A percentile compares a stretch with the other conserved stretches of the same genome.
Conservation (phyloP, 441 rosid genomes). For the Brassica balearica region DNA sequence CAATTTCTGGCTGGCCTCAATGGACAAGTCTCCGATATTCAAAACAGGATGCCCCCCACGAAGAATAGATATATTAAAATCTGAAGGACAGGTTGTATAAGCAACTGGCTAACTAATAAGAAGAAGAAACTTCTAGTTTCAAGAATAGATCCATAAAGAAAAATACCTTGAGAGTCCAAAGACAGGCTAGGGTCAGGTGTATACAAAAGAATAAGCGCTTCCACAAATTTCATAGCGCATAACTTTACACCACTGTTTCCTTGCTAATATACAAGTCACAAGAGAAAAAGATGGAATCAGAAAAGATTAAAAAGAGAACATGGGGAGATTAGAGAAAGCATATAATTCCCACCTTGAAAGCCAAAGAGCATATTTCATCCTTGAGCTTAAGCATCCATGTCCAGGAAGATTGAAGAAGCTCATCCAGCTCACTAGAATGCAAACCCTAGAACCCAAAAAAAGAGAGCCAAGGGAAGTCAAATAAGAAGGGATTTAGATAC, state of each 20-base stretch:
- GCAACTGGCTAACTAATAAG: conserved; percentile 24
- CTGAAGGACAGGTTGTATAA: conserved; percentile 43
- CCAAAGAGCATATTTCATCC: conserved; percentile 79
- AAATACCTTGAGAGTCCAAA: conserved; percentile 76
- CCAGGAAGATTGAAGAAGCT: conserved; percentile 81
- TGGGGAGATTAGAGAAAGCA: conserved; percentile 21
- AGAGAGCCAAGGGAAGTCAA: conserved; percentile 20
- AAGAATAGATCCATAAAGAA: conserved; percentile 13
- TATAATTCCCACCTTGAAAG: conserved; percentile 69
- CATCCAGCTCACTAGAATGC: conserved; percentile 71
- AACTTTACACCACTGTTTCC: conserved; percentile 86
- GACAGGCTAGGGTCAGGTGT: conserved; percentile 88
- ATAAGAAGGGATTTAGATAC: not conserved
- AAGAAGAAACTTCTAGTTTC: conserved; percentile 14
- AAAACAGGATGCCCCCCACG: conserved; percentile 92
- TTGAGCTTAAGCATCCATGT: conserved; percentile 83
- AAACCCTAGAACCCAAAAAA: conserved; percentile 62
- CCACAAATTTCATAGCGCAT: conserved; percentile 87
- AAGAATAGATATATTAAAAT: conserved; percentile 85
- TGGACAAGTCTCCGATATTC: conserved; percentile 87
- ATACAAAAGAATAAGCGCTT: conserved; percentile 87
- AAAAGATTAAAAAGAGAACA: conserved; percentile 31
- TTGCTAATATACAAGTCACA: conserved; percentile 55
- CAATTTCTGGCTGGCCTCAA: conserved; percentile 90
- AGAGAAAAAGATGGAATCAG: conserved; percentile 42